These are phyloP conservation scores for Sphaerulina populicola DNA, from an alignment of 2,329 filamentous ascomycete genomes.

Conservation along the genomic window DNA sequence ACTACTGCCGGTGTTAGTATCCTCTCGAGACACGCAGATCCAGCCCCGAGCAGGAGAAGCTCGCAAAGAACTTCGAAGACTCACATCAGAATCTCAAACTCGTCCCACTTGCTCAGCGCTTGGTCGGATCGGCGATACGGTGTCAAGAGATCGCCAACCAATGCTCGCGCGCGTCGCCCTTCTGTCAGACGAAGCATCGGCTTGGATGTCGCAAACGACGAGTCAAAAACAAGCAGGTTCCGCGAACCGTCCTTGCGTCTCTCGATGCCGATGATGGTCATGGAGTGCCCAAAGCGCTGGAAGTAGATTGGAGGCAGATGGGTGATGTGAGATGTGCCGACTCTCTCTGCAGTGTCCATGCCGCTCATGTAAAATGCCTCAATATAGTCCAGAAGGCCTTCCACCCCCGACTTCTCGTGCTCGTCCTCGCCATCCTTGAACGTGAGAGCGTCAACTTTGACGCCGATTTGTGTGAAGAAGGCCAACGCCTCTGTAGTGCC, in stretches of 20 bases:
- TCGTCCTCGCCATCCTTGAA: constrained; percentile 31
- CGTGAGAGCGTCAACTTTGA: constrained; percentile 46
- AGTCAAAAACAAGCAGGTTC: constrained; percentile 80
- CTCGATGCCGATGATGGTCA: constrained; percentile 84
- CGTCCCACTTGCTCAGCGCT: constrained; percentile 61
- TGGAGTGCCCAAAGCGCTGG: constrained; percentile 81
- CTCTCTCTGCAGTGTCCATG: constrained; percentile 40
- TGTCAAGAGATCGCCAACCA: constrained; percentile 50
- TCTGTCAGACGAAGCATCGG: constrained; percentile 54
- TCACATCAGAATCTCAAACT: constrained; percentile 56
- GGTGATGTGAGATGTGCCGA: constrained; percentile 61
- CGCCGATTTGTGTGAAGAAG: constrained; percentile 60
- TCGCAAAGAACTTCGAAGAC: constrained; percentile 13
- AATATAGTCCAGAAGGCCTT: constrained; percentile 56
- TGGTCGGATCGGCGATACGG: constrained; percentile 62
- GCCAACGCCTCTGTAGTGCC: constrained; percentile 85
- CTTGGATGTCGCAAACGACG: constrained; percentile 64
- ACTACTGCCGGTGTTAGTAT: neutral
- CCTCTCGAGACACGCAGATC: neutral
- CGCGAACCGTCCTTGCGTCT: constrained; percentile 53
- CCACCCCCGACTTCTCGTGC: constrained; percentile 43
- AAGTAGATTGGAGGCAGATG: constrained; percentile 77
- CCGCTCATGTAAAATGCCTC: constrained; percentile 64
- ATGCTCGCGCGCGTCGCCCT: constrained; percentile 33
- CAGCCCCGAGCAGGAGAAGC: neutral